Evolutionary conservation across 2,329 filamentous ascomycete species (phyloP).

Genomic region (Onygenales sp.): DNA sequence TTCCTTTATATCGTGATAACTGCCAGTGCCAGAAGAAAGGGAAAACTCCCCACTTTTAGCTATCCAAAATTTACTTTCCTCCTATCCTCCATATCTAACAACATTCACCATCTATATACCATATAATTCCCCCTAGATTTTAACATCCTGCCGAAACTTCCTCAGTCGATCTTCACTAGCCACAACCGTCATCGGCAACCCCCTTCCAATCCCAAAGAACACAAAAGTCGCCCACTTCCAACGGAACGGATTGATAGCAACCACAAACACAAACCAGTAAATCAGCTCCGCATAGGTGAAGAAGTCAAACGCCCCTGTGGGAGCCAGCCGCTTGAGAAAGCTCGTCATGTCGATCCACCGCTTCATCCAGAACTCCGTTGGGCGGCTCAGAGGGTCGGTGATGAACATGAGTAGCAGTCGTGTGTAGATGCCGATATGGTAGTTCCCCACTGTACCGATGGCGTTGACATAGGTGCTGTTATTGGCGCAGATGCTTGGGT

Average conservation of each 20-base stretch:
- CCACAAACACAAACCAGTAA: conserved; percentile 77
- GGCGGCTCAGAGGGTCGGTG: conserved; percentile 65
- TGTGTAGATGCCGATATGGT: conserved; percentile 85
- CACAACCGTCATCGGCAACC: conserved; percentile 57
- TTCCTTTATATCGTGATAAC: too few relatives aligned
- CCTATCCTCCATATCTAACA: too few relatives aligned
- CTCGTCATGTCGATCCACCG: conserved; percentile 80
- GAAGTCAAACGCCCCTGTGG: conserved; percentile 74
- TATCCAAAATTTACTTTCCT: too few relatives aligned
- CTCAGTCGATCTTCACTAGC: conserved; percentile 48
- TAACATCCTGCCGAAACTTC: conserved; percentile 45
- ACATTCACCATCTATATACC: too few relatives aligned
- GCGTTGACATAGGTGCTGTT: conserved; percentile 77
- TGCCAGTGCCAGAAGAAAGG: too few relatives aligned
- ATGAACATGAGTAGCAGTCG: conserved; percentile 80
- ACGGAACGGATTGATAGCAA: conserved; percentile 71
- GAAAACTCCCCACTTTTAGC: too few relatives aligned
- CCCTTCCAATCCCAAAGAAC: conserved; percentile 62
- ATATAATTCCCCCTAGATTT: conserved; percentile 13
- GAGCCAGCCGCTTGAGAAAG: conserved; percentile 57
- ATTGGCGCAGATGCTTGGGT: conserved; percentile 66
- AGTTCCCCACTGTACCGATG: conserved; percentile 75
- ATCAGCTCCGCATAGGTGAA: conserved; percentile 79
- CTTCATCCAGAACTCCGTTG: conserved; percentile 65
- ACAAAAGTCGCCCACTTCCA: conserved; percentile 89